These are phyloP conservation scores for Coffea eugenioides DNA, from an alignment of 257 asterid genomes.

Conservation along the genomic window DNA sequence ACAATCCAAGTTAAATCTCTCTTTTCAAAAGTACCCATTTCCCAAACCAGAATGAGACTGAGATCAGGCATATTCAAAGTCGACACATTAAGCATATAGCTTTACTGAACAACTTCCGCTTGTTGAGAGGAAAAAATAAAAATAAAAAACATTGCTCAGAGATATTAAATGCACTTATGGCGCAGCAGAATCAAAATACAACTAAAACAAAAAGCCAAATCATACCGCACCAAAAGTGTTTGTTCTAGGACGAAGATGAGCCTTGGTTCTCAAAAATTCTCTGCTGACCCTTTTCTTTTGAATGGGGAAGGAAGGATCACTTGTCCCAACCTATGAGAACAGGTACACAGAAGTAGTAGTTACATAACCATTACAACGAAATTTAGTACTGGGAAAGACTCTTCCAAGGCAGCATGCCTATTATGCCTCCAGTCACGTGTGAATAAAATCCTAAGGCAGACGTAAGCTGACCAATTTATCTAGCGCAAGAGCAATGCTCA, in stretches of 20 bases:
- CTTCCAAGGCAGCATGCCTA: neutral
- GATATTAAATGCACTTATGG: neutral
- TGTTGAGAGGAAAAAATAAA: neutral
- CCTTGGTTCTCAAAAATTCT: constrained; percentile 94
- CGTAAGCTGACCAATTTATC: neutral
- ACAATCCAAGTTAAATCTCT: neutral
- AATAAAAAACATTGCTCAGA: neutral
- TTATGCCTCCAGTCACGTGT: neutral
- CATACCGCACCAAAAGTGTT: constrained; percentile 98
- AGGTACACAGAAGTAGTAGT: constrained; percentile 12
- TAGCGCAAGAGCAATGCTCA: too few relatives aligned
- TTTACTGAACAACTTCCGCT: neutral
- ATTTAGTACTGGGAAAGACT: neutral
- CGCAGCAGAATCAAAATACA: neutral
- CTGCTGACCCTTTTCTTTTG: constrained; percentile 95
- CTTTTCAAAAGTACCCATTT: neutral
- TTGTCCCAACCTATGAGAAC: constrained; percentile 63
- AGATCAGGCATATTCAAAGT: neutral
- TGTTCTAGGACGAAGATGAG: constrained; percentile 98
- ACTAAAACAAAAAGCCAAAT: constrained; percentile 19
- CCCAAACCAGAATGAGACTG: neutral
- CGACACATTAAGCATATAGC: neutral
- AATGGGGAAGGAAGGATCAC: constrained; percentile 91
- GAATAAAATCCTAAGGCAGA: neutral
- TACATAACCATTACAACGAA: constrained; percentile 6